Evolutionary conservation across 148 eudicot genomes (phyloP).

Genomic region (Chenopodium berlandieri): DNA sequence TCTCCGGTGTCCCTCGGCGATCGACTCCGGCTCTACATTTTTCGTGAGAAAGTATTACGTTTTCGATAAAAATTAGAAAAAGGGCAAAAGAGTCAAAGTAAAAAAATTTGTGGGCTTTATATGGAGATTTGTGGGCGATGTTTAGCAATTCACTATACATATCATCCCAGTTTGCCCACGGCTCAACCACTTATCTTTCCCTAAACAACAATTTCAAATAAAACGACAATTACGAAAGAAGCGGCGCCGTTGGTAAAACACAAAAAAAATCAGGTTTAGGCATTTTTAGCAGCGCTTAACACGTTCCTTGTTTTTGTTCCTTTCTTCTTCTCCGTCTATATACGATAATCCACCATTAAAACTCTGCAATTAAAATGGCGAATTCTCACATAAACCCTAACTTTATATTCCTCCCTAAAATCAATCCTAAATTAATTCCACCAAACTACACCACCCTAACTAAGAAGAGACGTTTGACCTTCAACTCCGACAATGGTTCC

Average conservation of each 20-base stretch:
- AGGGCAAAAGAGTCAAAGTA: no score
- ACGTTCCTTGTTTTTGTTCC: background rate
- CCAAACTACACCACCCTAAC: conserved; percentile 16
- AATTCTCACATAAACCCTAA: background rate
- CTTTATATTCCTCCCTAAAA: background rate
- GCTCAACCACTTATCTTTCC: no score
- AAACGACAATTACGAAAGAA: no score
- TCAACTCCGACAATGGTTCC: background rate
- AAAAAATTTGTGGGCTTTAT: no score
- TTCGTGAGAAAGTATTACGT: no score
- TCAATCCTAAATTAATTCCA: background rate
- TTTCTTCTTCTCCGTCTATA: background rate
- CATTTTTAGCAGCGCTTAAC: background rate
- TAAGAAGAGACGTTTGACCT: background rate
- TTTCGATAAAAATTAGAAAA: no score
- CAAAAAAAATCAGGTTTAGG: background rate
- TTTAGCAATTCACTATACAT: no score
- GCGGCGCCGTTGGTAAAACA: background rate
- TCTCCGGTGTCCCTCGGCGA: no score
- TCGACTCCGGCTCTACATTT: no score
- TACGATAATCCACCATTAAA: background rate
- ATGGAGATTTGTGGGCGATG: no score
- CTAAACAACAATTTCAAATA: no score
- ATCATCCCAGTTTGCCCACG: no score
- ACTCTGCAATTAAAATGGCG: conserved; percentile 12